A percentile compares a stretch with the other conserved stretches of the same genome.
Evolutionary conservation across 768 basidiomycete genomes (phyloP).

Genomic region (Myochromella boudieri): DNA sequence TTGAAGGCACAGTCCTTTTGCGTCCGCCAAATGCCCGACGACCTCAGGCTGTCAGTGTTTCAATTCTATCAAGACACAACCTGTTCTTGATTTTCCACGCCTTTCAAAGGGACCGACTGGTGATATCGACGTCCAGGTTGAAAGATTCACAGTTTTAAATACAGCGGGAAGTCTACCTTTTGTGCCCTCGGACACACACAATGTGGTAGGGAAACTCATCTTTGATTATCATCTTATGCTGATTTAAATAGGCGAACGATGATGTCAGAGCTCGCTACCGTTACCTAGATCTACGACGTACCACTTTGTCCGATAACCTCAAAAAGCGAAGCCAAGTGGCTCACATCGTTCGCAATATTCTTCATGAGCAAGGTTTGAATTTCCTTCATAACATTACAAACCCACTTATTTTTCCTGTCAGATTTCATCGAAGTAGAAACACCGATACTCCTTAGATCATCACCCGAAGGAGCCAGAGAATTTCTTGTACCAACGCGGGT

Average conservation of each 20-base stretch:
- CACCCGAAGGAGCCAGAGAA: slow-evolving; percentile 93
- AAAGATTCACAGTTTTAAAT: slow-evolving; percentile 74
- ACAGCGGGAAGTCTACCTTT: slow-evolving; percentile 82
- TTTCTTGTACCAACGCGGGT: slow-evolving; percentile 84
- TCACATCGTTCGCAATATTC: slow-evolving; percentile 66
- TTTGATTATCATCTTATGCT: background rate
- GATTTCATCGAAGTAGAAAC: slow-evolving; percentile 95
- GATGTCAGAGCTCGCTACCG: slow-evolving; percentile 84
- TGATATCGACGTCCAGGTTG: slow-evolving; percentile 78
- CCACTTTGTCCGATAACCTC: slow-evolving; percentile 72
- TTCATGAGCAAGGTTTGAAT: slow-evolving; percentile 67
- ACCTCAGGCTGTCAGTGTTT: slow-evolving; percentile 50
- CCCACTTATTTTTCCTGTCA: slow-evolving; percentile 29
- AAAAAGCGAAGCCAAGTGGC: slow-evolving; percentile 82
- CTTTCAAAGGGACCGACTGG: slow-evolving; percentile 57
- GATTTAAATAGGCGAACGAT: slow-evolving; percentile 67
- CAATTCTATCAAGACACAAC: slow-evolving; percentile 16
- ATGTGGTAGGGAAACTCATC: slow-evolving; percentile 55
- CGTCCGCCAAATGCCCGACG: slow-evolving; percentile 65
- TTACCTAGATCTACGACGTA: slow-evolving; percentile 84
- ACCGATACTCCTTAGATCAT: slow-evolving; percentile 85
- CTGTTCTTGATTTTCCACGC: slow-evolving; percentile 11
- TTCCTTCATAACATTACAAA: slow-evolving; percentile 7
- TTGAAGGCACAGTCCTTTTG: slow-evolving; percentile 69
- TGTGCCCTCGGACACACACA: slow-evolving; percentile 72